Conservation (phyloP, 2,329 filamentous ascomycete species). For the Hypoxylon sp. region DNA sequence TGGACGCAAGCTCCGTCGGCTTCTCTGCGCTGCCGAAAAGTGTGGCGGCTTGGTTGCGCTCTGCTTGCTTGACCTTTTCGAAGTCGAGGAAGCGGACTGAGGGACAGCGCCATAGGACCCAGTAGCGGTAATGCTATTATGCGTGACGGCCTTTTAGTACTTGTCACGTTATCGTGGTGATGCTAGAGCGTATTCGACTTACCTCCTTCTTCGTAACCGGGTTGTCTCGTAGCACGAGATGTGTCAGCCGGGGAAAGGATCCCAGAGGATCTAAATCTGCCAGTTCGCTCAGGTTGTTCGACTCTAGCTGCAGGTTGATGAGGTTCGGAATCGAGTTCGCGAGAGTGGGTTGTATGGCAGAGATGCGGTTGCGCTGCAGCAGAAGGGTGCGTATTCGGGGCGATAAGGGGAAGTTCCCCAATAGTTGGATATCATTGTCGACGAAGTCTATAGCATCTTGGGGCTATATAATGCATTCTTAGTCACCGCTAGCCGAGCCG, state of each 20-base stretch:
- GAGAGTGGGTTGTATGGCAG: constrained; percentile 82
- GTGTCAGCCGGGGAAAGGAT: constrained; percentile 78
- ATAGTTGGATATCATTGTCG: constrained; percentile 93
- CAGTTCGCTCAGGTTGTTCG: constrained; percentile 86
- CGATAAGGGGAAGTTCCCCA: constrained; percentile 93
- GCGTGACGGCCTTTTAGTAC: neutral
- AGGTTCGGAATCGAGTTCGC: constrained; percentile 85
- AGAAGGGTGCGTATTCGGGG: constrained; percentile 90
- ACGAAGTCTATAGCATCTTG: constrained; percentile 98
- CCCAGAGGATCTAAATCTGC: constrained; percentile 88
- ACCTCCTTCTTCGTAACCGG: constrained; percentile 95
- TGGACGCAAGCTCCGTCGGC: constrained; percentile 84
- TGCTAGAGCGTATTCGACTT: constrained; percentile 54
- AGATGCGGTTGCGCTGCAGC: constrained; percentile 89
- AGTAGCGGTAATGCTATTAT: constrained; percentile 87
- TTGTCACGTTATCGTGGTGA: neutral
- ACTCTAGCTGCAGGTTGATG: constrained; percentile 83
- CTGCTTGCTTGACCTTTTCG: constrained; percentile 88
- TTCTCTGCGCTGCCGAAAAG: constrained; percentile 85
- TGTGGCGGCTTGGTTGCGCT: constrained; percentile 81
- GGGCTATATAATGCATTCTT: constrained; percentile 67
- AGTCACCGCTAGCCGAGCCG: constrained; percentile 9
- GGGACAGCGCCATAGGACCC: constrained; percentile 89
- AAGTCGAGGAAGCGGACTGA: constrained; percentile 92
- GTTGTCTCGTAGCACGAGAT: constrained; percentile 87